Base-by-base conservation (phyloP, 1,284 basidiomycete genomes). In the Leccinum laetum region DNA sequence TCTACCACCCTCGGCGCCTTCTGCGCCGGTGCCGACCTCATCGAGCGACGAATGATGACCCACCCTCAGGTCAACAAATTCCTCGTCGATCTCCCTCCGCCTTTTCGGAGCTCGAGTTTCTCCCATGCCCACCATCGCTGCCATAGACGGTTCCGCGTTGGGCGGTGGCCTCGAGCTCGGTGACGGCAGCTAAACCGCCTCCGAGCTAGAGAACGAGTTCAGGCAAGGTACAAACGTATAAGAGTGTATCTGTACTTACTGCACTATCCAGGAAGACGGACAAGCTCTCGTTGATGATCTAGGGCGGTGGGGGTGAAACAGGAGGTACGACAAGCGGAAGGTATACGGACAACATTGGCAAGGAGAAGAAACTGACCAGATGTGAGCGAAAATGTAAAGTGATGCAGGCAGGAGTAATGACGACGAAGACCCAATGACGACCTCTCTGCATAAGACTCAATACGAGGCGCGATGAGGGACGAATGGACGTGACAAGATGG, bases 11-110 rank as follows among this genome's bases (percentile, higher is more conserved):
- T 82, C 11, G 88, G 88, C n/a, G 85, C 92, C 2, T 98, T 97
- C 79, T 98, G 96, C 75, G 92, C 96, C 18, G 96, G 96, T 6
- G 96, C 96, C 9, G 96, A 98, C 78, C 86, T 98, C 60, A 84
- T 85, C 64, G 96, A 98, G 77, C 85, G 96, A 65, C 88, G 89
- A 46, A 84, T 85, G 2, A 98, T 98, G 95, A 82, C 87, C 4
- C 84, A 86, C 69, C 63, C 78, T 8, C 87, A 96, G 72, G 92
- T 98, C 41, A 81, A 87, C 69, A 85, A 84, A 69, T 98, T 98
- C 79, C 89, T 98, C 61, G 79, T 84, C 62, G 88, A 92, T 69
- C 82, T 98, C 32, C 88, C 37, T 80, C 81, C 41, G 86, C 93
- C 11, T 80, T 98, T 32, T 84, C 85, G 44, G 86, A 87, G 70